Evolutionary conservation across 768 basidiomycete species (phyloP), one percentile per base, ranked within the genome.

Genomic region (Mycena leptocephala): DNA sequence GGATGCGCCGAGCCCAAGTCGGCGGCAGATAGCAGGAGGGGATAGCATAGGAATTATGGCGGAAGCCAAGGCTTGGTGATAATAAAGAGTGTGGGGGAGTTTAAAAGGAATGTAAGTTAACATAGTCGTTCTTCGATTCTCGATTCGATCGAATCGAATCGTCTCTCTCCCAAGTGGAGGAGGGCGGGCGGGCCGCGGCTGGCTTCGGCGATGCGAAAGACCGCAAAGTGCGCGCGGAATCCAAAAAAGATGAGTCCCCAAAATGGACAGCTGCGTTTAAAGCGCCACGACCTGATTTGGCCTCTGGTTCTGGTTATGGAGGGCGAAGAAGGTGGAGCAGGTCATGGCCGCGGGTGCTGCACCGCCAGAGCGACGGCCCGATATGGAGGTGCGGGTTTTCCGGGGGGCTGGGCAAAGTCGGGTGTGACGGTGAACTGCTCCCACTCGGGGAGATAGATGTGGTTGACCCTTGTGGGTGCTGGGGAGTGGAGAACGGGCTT

Each of bases 291-390:
- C 72, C 26, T 51, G 66, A 28, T 63, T 63, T 24, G 73, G 69
- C 16, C 62, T 11, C 48, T 74, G 73, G 43, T 30, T 68, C 59
- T 65, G 16, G 72, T 85, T 87, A 74, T 86, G 89, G 46, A 90
- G 78, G 46, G 89, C 84, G 76, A 92, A 87, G 79, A 90, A 89
- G 61, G 84, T 86, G 75, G 91, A 84, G 80, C 90, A 91, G 0
- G 89, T 89, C 81, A 92, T 87, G 69, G 87, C 85, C 48, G 85
- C 80, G 59, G 81, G 79, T 70, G 81, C 32, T 37, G 24, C 20
- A n/a, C 4, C 55, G 11, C 2, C 61, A 24, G 63, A 24, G 70
- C 77, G 70, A 8, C 77, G 56, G 22, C 59, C 58, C 74, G 80
- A 61, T 79, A 64, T 68, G 55, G 69, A 51, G 5, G 30, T 26